Evolutionary conservation across 2,329 filamentous ascomycete species (phyloP).

Genomic region (Monosporascus cannonballus): DNA sequence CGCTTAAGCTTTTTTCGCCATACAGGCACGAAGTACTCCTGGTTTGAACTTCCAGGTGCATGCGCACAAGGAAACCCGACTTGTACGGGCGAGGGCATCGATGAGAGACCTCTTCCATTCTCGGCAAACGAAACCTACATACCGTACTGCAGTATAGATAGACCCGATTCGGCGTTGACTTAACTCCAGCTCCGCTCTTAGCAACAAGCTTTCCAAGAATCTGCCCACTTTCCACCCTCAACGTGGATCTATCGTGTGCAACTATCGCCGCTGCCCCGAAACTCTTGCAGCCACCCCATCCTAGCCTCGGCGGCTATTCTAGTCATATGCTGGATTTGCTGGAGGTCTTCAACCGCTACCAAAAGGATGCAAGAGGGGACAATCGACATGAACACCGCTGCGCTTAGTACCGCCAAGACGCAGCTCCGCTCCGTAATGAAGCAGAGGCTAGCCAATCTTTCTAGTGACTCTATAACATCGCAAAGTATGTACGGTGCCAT

Average conservation of each 20-base stretch:
- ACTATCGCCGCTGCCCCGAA: background rate
- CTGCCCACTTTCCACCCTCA: background rate
- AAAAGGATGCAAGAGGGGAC: conserved; percentile 16
- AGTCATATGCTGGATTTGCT: background rate
- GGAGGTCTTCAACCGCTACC: conserved; percentile 1
- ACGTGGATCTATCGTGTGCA: background rate
- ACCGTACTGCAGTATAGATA: background rate
- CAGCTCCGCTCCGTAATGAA: conserved; percentile 69
- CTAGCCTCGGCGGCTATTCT: background rate
- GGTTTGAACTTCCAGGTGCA: too few species aligned
- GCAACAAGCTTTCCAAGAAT: background rate
- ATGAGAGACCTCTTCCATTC: background rate
- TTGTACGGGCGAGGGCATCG: background rate
- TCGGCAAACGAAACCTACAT: background rate
- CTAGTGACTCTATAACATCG: conserved; percentile 52
- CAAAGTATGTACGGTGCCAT: conserved; percentile 58
- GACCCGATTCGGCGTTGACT: background rate
- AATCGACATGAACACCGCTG: conserved; percentile 22
- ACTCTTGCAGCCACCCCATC: background rate
- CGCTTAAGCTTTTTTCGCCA: too few species aligned
- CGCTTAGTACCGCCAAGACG: conserved; percentile 65
- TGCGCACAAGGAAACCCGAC: too few species aligned
- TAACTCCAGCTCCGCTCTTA: background rate
- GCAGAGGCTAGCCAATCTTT: conserved; percentile 53
- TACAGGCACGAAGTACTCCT: too few species aligned